Evolutionary conservation across 2,329 filamentous ascomycete genomes (phyloP).

Genomic region (Emmonsiellopsis sp.): DNA sequence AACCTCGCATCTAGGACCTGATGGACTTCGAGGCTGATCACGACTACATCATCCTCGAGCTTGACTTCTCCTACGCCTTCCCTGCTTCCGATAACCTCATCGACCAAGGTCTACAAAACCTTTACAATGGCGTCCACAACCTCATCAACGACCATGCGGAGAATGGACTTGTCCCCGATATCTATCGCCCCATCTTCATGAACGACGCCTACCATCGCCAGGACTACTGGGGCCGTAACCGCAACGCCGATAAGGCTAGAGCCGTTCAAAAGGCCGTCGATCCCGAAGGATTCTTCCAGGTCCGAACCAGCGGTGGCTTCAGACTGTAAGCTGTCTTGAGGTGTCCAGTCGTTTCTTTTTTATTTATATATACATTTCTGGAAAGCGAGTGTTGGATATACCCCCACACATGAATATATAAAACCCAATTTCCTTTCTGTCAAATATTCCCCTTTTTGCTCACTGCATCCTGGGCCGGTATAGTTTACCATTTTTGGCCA

Average conservation of each 20-base stretch:
- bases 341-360: too few relatives aligned
- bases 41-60: conserved; percentile 35
- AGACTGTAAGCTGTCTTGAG: background rate
- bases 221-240: conserved; percentile 15
- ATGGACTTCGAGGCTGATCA: conserved; percentile 32
- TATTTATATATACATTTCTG: too few relatives aligned
- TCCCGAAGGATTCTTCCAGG: background rate
- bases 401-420: too few relatives aligned
- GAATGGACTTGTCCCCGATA: conserved; percentile 19
- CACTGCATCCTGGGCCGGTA: too few relatives aligned
- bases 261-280: background rate
- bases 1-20: conserved; percentile 39
- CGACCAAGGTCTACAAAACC: conserved; percentile 29
- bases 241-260: background rate
- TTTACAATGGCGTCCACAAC: conserved; percentile 26
- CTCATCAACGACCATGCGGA: conserved; percentile 17
- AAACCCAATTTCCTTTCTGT: too few relatives aligned
- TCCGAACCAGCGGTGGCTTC: background rate
- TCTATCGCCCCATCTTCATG: conserved; percentile 39
- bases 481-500: too few relatives aligned
- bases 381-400: too few relatives aligned
- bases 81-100: conserved; percentile 24
- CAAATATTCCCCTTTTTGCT: too few relatives aligned
- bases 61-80: conserved; percentile 19
- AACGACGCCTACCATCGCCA: conserved; percentile 37